Percentiles rank a stretch among this genome's conserved stretches.
Conservation (phyloP, 1,284 basidiomycete species). For the Stygiomarasmius scandens region DNA sequence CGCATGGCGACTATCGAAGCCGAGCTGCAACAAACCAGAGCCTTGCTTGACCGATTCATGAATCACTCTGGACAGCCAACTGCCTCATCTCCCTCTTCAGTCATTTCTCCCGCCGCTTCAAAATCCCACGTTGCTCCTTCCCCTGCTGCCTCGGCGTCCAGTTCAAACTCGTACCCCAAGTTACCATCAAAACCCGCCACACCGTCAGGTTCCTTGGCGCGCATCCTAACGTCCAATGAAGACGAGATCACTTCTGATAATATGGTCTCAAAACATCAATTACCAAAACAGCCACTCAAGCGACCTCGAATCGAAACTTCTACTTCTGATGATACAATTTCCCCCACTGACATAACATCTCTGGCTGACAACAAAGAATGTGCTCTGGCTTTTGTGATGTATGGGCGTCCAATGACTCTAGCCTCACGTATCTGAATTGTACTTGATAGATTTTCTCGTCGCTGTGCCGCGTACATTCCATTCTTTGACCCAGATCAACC, state of each 20-base stretch:
- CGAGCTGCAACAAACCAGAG: neutral
- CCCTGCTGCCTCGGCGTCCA: neutral
- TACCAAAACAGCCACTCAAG: neutral
- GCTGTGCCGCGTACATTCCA: neutral
- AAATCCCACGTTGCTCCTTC: neutral
- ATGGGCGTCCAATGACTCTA: neutral
- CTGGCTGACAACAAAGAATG: neutral
- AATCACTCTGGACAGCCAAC: neutral
- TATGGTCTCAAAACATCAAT: neutral
- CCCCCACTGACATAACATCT: neutral
- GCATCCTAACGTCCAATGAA: neutral
- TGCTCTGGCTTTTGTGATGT: neutral
- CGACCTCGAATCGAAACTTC: neutral
- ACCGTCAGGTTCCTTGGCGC: neutral
- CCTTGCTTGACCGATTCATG: neutral
- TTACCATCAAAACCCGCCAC: neutral
- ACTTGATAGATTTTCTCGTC: neutral
- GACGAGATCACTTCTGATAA: neutral
- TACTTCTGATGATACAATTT: neutral
- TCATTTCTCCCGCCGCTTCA: neutral
- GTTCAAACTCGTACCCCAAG: neutral
- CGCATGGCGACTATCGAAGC: neutral
- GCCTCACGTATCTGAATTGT: neutral
- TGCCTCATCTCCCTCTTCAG: neutral
- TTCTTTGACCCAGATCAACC: neutral